Base-by-base conservation (phyloP, 768 basidiomycete genomes). In the Stropharia rugosoannulata region DNA sequence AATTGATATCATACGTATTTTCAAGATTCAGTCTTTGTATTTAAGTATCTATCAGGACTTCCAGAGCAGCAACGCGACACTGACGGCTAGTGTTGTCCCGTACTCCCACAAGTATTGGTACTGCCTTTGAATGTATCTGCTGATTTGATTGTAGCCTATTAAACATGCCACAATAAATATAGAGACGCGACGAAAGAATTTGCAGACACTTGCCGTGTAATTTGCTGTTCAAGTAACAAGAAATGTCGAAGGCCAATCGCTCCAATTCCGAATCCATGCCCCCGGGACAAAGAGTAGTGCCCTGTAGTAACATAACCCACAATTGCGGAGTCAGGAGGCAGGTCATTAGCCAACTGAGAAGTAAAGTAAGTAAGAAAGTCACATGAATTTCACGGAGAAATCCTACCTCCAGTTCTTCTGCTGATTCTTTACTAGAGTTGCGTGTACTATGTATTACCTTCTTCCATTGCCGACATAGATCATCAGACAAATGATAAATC, bases 281-380 rank as follows among this genome's bases (percentile, higher is more conserved):
- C 95, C 27, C 85, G 80, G 0, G 84, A 79, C 7, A 98, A 78
- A 1, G 95, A 95, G 66, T 82, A 89, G 57, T 85, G 86, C 0
- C 95, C 95, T 2, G 90, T 87, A 0, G 93, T 93, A 16, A 94
- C 78, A 63, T 90, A 91, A 0, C 96, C 95, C 50, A 96, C 83
- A 22, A 90, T 77, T 3, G 71, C 65, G 3, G 73, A 66, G 45
- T 75, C 65, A 1, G 73, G 62, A 5, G 84, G 76, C 6, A 71
- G 67, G 5, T 68, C 59, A 56, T 77, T 73, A 11, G 77, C 78
- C 3, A 85, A 64, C 86, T 87, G 56, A 6, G 41, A 42, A 50
- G 22, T 19, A 47, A 12, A 29, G 11, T 19, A 32, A 18, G 7
- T 18, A 27, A 22, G 12, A 10, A 35, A 12, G 16, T 25, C 48